A percentile compares a stretch with the other conserved stretches of the same genome.
Evolutionary conservation across 148 eudicot genomes (phyloP).

Genomic region (Rhododendron williamsianum): DNA sequence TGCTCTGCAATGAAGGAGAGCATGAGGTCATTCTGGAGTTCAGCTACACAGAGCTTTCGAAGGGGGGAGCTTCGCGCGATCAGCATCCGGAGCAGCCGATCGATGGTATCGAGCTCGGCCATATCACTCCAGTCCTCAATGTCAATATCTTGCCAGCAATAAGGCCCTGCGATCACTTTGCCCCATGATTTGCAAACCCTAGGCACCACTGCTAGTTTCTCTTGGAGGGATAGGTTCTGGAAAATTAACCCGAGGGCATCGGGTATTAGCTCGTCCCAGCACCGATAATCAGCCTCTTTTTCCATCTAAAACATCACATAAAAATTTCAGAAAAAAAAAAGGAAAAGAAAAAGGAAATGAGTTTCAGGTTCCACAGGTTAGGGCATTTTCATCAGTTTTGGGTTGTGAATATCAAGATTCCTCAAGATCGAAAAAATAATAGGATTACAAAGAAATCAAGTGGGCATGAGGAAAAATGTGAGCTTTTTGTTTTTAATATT

Average conservation of each 20-base stretch:
- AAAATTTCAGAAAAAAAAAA: background rate
- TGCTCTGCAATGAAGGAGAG: slow-evolving; percentile 52
- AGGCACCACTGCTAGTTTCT: slow-evolving; percentile 53
- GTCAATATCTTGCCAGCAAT: slow-evolving; percentile 76
- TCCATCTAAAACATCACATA: slow-evolving; percentile 30
- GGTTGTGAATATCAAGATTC: background rate
- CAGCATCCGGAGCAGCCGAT: slow-evolving; percentile 56
- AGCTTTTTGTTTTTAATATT: no score
- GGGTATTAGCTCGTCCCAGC: slow-evolving; percentile 68
- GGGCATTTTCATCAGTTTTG: background rate
- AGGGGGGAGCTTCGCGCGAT: slow-evolving; percentile 48
- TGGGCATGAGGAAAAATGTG: no score
- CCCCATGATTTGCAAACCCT: slow-evolving; percentile 71
- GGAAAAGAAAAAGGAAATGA: no score
- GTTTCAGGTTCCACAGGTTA: background rate
- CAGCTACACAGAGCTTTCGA: slow-evolving; percentile 51
- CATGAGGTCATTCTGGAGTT: slow-evolving; percentile 37
- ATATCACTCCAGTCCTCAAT: slow-evolving; percentile 56
- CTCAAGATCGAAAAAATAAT: background rate
- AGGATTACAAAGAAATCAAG: background rate
- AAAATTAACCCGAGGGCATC: slow-evolving; percentile 68
- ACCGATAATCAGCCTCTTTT: slow-evolving; percentile 30
- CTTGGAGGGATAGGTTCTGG: slow-evolving; percentile 43
- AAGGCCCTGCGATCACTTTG: slow-evolving; percentile 61
- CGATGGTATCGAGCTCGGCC: slow-evolving; percentile 32